Conservation (phyloP, 2,329 filamentous ascomycete species). For the Verticillium tricorpus region DNA sequence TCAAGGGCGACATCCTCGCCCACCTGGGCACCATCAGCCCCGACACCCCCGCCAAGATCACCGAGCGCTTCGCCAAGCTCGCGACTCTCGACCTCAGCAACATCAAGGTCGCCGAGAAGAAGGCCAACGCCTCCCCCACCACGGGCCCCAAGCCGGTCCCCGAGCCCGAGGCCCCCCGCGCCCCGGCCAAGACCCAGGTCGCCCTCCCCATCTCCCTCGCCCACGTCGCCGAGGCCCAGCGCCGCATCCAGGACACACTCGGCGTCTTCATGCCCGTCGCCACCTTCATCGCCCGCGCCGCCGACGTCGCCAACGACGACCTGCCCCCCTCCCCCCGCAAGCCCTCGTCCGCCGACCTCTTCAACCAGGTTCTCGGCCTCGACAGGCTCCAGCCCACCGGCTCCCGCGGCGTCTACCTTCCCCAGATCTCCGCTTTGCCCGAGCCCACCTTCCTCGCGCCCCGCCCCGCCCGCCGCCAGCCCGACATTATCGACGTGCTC, state of each 20-base stretch:
- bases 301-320: slow-evolving; percentile 82
- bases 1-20: slow-evolving; percentile 94
- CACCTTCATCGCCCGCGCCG: slow-evolving; percentile 80
- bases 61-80: slow-evolving; percentile 68
- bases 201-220: slow-evolving; percentile 73
- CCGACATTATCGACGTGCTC: slow-evolving; percentile 82
- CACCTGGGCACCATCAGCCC: slow-evolving; percentile 76
- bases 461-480: slow-evolving; percentile 24
- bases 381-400: slow-evolving; percentile 39
- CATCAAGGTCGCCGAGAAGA: slow-evolving; percentile 71
- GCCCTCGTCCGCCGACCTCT: slow-evolving; percentile 76
- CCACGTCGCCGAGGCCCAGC: slow-evolving; percentile 75
- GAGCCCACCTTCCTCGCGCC: slow-evolving; percentile 26
- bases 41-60: slow-evolving; percentile 66
- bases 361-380: slow-evolving; percentile 80
- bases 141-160: slow-evolving; percentile 22
- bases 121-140: slow-evolving; percentile 31
- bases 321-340: slow-evolving; percentile 65
- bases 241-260: slow-evolving; percentile 70
- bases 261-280: slow-evolving; percentile 79
- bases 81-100: slow-evolving; percentile 89
- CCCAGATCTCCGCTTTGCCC: slow-evolving; percentile 62
- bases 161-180: slow-evolving; percentile 26
- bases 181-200: slow-evolving; percentile 51
- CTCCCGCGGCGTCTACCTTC: slow-evolving; percentile 62